Conservation (phyloP, 345 rosid species). For the Eucalyptus rudis region DNA sequence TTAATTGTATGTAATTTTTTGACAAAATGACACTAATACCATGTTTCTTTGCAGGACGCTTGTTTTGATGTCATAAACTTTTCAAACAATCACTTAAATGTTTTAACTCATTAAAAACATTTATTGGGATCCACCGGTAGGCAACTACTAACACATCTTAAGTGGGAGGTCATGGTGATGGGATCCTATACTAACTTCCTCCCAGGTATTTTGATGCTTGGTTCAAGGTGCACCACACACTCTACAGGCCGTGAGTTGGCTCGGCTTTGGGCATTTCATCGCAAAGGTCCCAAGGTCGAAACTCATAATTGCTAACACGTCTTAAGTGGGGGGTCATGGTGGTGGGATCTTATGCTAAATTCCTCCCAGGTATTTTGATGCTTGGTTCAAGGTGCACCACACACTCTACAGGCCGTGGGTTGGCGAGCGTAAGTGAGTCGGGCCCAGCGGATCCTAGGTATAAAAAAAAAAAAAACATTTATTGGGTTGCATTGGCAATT, state of each 20-base stretch:
- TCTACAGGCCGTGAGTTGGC: no score
- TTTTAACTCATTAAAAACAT: not conserved
- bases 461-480: no score
- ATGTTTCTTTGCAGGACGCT: not conserved
- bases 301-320: rapidly evolving
- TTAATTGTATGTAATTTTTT: not conserved
- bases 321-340: no score
- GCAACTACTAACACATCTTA: no score
- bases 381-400: rapidly evolving
- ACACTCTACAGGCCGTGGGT: no score
- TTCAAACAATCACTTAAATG: not conserved
- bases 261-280: no score
- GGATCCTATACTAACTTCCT: no score
- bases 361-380: no score
- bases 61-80: not conserved
- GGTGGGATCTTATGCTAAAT: rapidly evolving
- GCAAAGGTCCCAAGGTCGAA: rapidly evolving
- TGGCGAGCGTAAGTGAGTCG: no score
- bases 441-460: rapidly evolving
- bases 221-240: no score
- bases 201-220: no score
- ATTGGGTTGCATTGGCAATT: not conserved
- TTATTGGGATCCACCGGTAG: rapidly evolving
- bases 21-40: not conserved
- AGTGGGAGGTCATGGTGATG: no score